Evolutionary conservation across 2,329 filamentous ascomycete genomes (phyloP), one percentile per base, ranked within the genome.

Genomic region (Xylariomycetidae sp.): DNA sequence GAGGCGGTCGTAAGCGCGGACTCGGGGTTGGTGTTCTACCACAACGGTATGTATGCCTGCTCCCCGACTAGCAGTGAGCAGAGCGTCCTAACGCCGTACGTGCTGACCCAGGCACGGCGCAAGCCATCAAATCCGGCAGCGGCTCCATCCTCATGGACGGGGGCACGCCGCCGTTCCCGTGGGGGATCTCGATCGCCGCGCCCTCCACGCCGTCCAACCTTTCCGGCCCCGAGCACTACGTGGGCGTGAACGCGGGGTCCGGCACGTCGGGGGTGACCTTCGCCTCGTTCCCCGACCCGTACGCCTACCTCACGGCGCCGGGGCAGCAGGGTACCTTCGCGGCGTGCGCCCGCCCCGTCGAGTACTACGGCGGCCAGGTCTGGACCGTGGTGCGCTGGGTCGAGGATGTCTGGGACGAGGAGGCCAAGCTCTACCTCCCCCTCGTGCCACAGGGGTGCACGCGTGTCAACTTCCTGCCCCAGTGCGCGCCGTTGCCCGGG

Each of bases 21-120:
- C 10, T 13, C 6, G 8, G 50, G 49, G 5, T 53, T 56, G 30
- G 44, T 64, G 37, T 73, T 72, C 47, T 73, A 72, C 59, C 53
- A 65, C 36, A 73, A 74, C 44, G 67, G 63, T 44, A 36, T 25
- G 40, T 29, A 9, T 13, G 4, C n/a, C 10, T 5, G 4, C 5
- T 8, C 10, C 12, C 10, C 9, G 12, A 12, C 8, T 22, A 9
- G 2, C 8, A 26, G 22, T 12, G 6, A 14, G 22, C 5, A 12
- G 10, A 37, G 13, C 6, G 19, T 19, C 10, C 6, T 13, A 29
- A 7, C 2, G 8, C 13, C 24, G 29, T 42, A 25, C 37, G 19
- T 27, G n/a, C 2, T 2, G 10, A 4, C 9, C 9, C 19, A 45
- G 44, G 45, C 24, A 69, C 68, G 10, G 55, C 54, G 10, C 37